Percentiles rank a stretch among this genome's conserved stretches.
phyloP scores from a whole-genome alignment of 208 protist genomes.

The Herpetomonas tarakana region DNA sequence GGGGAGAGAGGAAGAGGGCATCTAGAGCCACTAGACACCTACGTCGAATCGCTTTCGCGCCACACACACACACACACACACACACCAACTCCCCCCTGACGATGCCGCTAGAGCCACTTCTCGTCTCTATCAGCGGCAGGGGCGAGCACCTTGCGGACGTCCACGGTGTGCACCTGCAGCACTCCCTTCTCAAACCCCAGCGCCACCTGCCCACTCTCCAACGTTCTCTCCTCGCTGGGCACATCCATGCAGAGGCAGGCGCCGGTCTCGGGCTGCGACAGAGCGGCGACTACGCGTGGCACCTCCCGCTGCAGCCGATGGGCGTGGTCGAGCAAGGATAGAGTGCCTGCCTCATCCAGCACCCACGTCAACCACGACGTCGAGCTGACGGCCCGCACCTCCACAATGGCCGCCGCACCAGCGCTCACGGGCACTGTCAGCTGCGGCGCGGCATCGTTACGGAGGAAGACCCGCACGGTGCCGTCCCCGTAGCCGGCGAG shows the following conservation, averaged over 20 bases:
- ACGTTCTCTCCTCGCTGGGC: slow-evolving; percentile 37
- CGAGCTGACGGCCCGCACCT: slow-evolving; percentile 40
- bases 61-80: slow-evolving; percentile 10
- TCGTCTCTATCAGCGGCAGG: slow-evolving; percentile 51
- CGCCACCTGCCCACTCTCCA: slow-evolving; percentile 48
- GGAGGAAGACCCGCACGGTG: slow-evolving; percentile 62
- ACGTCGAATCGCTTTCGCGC: too few relatives aligned
- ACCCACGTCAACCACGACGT: slow-evolving; percentile 69
- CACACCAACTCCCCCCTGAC: not conserved
- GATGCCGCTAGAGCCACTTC: slow-evolving; percentile 51
- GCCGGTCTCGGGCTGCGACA: slow-evolving; percentile 57
- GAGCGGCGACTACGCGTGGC: slow-evolving; percentile 45
- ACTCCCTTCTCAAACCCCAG: slow-evolving; percentile 73
- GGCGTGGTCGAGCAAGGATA: slow-evolving; percentile 72
- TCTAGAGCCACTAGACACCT: too few relatives aligned
- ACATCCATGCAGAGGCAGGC: slow-evolving; percentile 59
- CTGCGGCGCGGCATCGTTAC: slow-evolving; percentile 48
- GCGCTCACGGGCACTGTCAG: slow-evolving; percentile 52
- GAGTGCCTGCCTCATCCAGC: slow-evolving; percentile 60
- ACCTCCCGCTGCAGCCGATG: slow-evolving; percentile 35
- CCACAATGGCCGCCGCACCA: slow-evolving; percentile 25
- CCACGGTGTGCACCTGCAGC: slow-evolving; percentile 66
- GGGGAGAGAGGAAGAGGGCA: too few relatives aligned
- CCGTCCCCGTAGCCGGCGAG: slow-evolving; percentile 81
- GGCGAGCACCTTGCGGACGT: slow-evolving; percentile 32